Conservation (phyloP, 2,329 filamentous ascomycete species). For the Endocalyx cinctus region DNA sequence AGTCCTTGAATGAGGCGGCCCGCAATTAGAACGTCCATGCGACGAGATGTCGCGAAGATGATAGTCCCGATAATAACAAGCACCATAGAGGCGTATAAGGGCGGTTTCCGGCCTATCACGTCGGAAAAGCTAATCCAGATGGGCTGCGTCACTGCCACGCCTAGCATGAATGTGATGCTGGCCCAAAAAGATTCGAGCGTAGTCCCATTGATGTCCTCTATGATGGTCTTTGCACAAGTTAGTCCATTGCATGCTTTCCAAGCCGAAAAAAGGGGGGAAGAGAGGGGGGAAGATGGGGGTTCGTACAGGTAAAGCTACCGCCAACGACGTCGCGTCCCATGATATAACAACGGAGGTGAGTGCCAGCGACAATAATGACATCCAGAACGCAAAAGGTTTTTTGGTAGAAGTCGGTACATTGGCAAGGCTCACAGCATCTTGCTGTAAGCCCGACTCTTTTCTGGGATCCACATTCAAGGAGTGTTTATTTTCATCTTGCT, state of each 20-base stretch:
- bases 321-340: conserved; percentile 15
- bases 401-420: too few relatives aligned
- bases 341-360: conserved; percentile 12
- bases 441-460: too few relatives aligned
- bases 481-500: too few relatives aligned
- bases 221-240: conserved; percentile 11
- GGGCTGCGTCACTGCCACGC: conserved; percentile 14
- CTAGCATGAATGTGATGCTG: conserved; percentile 22
- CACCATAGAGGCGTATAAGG: conserved; percentile 18
- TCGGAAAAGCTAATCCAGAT: conserved; percentile 19
- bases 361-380: conserved; percentile 4
- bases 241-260: neutral
- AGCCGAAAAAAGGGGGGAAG: neutral
- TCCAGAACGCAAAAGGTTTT: conserved; percentile 10
- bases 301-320: conserved; percentile 18
- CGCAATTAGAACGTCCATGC: conserved; percentile 25
- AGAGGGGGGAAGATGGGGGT: too few relatives aligned
- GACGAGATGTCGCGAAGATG: conserved; percentile 28
- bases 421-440: too few relatives aligned
- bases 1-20: conserved; percentile 32
- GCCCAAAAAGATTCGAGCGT: conserved; percentile 26
- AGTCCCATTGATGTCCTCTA: conserved; percentile 11
- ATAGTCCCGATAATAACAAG: conserved; percentile 38
- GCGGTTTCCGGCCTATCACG: conserved; percentile 23
- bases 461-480: too few relatives aligned